Conservation (phyloP, 257 asterid genomes). For the Asclepias syriaca region DNA sequence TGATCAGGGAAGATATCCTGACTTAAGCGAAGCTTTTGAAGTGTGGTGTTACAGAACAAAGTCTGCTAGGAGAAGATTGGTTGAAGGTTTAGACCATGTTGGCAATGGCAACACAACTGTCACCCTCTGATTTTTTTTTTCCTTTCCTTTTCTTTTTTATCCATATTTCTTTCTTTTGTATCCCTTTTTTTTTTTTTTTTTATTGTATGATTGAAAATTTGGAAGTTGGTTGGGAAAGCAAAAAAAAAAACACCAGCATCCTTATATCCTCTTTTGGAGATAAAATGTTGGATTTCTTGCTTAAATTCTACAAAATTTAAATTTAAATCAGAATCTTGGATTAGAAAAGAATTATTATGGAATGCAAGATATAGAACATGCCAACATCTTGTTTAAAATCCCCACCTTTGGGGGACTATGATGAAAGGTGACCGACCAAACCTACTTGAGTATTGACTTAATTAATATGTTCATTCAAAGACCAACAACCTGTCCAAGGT, state of each 20-base stretch:
- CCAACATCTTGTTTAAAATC: no score
- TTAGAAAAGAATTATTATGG: no score
- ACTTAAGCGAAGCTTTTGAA: slow-evolving; percentile 82
- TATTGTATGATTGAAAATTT: background rate
- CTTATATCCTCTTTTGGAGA: background rate
- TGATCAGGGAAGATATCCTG: slow-evolving; percentile 56
- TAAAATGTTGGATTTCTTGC: no score
- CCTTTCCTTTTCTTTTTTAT: no score
- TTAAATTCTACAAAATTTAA: no score
- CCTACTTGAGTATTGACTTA: no score
- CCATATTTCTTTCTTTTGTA: background rate
- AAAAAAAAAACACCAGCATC: background rate
- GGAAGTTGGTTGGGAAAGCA: background rate
- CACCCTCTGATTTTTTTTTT: slow-evolving; percentile 31
- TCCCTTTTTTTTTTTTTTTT: background rate
- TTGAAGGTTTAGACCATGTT: slow-evolving; percentile 35
- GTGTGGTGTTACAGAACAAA: slow-evolving; percentile 79
- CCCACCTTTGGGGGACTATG: no score
- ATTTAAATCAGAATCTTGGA: no score
- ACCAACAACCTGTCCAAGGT: no score
- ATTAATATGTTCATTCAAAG: no score
- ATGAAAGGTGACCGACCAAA: background rate
- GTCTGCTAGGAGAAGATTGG: slow-evolving; percentile 68
- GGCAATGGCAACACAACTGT: slow-evolving; percentile 27
- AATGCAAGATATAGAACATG: no score